A percentile compares a stretch with the other conserved stretches of the same genome.
Evolutionary conservation across 2,329 filamentous ascomycete genomes (phyloP).

Genomic region (Dactylonectria estremocensis): DNA sequence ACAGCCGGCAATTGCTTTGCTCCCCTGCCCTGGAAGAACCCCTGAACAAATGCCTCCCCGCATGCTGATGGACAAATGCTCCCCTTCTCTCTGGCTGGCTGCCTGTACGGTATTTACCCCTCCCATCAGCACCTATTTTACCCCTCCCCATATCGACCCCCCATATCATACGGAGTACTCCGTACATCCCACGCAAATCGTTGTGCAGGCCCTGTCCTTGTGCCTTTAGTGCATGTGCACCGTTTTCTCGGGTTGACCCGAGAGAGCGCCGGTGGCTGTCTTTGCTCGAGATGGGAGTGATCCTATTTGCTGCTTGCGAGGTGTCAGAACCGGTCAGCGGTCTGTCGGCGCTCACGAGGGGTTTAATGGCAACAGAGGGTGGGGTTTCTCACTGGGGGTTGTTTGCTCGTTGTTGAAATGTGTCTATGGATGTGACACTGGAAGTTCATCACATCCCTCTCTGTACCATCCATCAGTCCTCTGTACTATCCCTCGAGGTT

Average conservation of each 20-base stretch:
- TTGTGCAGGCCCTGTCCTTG: background rate
- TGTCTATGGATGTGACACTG: no score
- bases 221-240: background rate
- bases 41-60: background rate
- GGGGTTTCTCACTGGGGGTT: no score
- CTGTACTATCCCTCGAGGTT: no score
- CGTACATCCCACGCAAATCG: background rate
- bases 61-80: background rate
- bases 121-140: no score
- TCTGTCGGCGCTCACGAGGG: no score
- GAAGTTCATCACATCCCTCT: no score
- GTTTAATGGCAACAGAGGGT: no score
- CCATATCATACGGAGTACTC: no score
- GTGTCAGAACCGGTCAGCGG: background rate
- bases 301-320: background rate
- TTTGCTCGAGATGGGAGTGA: background rate
- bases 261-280: conserved; percentile 1
- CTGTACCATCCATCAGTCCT: no score
- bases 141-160: no score
- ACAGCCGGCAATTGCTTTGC: background rate
- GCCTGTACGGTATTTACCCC: no score
- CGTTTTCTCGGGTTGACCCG: conserved; percentile 14
- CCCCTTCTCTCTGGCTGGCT: background rate
- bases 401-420: no score
- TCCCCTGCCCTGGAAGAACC: background rate